Percentiles rank a stretch among this genome's conserved stretches.
Evolutionary conservation across 2,329 filamentous ascomycete genomes (phyloP).

Genomic region (Fusarium sp.): DNA sequence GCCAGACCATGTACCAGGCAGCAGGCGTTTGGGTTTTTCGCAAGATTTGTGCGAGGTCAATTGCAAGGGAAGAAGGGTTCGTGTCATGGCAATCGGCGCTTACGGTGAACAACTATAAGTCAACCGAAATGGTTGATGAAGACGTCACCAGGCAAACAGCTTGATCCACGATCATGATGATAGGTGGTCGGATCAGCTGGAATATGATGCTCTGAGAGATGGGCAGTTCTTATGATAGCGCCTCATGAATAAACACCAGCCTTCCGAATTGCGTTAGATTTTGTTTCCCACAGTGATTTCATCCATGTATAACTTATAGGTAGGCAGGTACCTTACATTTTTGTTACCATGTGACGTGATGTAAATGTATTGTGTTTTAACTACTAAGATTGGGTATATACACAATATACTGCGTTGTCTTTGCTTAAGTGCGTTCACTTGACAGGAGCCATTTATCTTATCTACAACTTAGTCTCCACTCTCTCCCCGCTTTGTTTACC

Average conservation of each 20-base stretch:
- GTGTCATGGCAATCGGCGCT: not conserved
- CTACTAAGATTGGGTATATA: no score
- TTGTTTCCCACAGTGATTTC: not conserved
- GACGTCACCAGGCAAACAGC: constrained; percentile 3
- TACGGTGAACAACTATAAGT: constrained; percentile 12
- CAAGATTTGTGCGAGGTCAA: not conserved
- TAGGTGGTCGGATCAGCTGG: constrained; percentile 5
- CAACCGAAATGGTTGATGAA: constrained; percentile 25
- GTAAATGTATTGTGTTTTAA: no score
- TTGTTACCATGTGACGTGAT: not conserved
- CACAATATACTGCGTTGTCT: no score
- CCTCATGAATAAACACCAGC: constrained; percentile 21
- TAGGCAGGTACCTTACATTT: no score
- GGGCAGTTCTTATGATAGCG: constrained; percentile 37
- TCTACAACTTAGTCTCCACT: no score
- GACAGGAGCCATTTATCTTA: no score
- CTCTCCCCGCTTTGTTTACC: no score
- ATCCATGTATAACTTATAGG: not conserved
- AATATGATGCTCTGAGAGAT: constrained; percentile 32
- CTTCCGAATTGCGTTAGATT: constrained; percentile 11
- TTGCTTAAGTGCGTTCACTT: no score
- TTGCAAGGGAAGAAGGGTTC: constrained; percentile 1
- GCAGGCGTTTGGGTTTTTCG: constrained; percentile 19
- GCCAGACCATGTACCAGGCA: constrained; percentile 3
- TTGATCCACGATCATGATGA: constrained; percentile 10